A percentile compares a stretch with the other conserved stretches of the same genome.
Evolutionary conservation across 2,329 filamentous ascomycete species (phyloP).

Genomic region (Pseudogymnoascus sp.): DNA sequence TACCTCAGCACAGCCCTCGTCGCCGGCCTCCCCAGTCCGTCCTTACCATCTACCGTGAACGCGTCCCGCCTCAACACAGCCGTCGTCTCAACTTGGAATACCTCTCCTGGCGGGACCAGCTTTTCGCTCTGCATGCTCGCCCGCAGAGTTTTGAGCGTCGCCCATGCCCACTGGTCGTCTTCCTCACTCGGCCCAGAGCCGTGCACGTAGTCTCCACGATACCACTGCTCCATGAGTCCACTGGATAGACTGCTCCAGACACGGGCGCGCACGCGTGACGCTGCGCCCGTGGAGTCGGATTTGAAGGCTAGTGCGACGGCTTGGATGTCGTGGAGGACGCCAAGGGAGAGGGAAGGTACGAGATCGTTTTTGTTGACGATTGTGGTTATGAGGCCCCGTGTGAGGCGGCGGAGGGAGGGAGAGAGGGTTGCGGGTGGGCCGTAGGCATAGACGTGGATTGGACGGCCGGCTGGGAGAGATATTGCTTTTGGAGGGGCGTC

Average conservation of each 20-base stretch:
- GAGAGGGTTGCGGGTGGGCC: slow-evolving; percentile 69
- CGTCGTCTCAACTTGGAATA: slow-evolving; percentile 64
- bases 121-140: slow-evolving; percentile 62
- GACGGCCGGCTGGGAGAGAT: slow-evolving; percentile 56
- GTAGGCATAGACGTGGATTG: slow-evolving; percentile 74
- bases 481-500: slow-evolving; percentile 29
- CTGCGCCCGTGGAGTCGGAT: slow-evolving; percentile 59
- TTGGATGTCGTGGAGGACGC: slow-evolving; percentile 67
- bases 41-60: slow-evolving; percentile 36
- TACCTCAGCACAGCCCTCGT: slow-evolving; percentile 63
- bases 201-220: slow-evolving; percentile 35
- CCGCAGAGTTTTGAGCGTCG: slow-evolving; percentile 57
- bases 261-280: slow-evolving; percentile 56
- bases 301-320: slow-evolving; percentile 66
- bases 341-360: slow-evolving; percentile 65
- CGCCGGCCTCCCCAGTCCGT: slow-evolving; percentile 54
- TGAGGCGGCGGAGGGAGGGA: slow-evolving; percentile 59
- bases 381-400: slow-evolving; percentile 66
- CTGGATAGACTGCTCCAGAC: slow-evolving; percentile 59
- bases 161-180: slow-evolving; percentile 62
- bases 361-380: slow-evolving; percentile 66
- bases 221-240: slow-evolving; percentile 56
- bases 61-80: slow-evolving; percentile 60
- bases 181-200: slow-evolving; percentile 37
- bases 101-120: slow-evolving; percentile 66